These are phyloP conservation scores for Flaveria trinervia DNA, from an alignment of 129 eudicot species.

Conservation along the genomic window DNA sequence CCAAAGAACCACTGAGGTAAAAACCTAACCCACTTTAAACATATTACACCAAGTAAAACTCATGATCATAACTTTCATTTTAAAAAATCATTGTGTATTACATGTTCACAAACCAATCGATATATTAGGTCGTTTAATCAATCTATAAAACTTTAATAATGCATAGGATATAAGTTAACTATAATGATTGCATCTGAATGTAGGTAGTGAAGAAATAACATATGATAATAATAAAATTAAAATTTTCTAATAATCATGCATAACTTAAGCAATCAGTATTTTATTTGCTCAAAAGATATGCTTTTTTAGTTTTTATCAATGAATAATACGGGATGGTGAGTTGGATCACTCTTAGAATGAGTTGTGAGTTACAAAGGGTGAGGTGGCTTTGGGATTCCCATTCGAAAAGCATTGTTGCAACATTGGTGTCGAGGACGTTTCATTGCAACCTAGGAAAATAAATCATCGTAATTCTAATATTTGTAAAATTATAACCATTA, in stretches of 20 bases:
- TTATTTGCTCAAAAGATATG: not conserved
- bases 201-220: not conserved
- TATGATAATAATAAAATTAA: slow-evolving; percentile 4
- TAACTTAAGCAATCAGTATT: not conserved
- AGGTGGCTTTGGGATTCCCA: slow-evolving; percentile 34
- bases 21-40: too few relatives aligned
- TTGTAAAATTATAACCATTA: too few relatives aligned
- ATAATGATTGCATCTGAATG: slow-evolving; percentile 15
- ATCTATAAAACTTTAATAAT: slow-evolving; percentile 2
- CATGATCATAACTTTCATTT: too few relatives aligned
- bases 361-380: slow-evolving; percentile 26
- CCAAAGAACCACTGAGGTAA: too few relatives aligned
- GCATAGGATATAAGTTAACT: slow-evolving; percentile 15
- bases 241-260: slow-evolving; percentile 6
- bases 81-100: too few relatives aligned
- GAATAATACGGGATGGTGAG: slow-evolving; percentile 28
- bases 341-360: slow-evolving; percentile 32
- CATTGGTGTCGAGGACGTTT: slow-evolving; percentile 12
- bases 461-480: too few relatives aligned
- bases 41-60: too few relatives aligned
- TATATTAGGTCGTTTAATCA: too few relatives aligned
- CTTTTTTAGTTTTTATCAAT: not conserved
- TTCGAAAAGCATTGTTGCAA: slow-evolving; percentile 14
- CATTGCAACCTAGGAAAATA: not conserved
- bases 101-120: too few relatives aligned